Evolutionary conservation across 768 basidiomycete species (phyloP).

Genomic region (Daedaleopsis nitida): DNA sequence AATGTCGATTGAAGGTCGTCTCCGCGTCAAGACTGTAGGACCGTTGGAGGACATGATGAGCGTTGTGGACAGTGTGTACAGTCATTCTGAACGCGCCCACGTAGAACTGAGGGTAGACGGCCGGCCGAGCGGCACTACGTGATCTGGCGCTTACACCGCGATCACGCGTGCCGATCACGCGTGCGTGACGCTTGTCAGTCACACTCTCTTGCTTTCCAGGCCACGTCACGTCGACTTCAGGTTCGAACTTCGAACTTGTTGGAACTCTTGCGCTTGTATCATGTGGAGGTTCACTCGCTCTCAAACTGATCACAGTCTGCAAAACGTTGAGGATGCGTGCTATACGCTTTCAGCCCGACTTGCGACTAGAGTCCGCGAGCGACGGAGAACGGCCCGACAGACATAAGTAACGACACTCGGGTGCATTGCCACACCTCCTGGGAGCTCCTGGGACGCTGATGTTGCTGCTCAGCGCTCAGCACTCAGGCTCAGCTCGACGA

Average conservation of each 20-base stretch:
- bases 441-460: too few species aligned
- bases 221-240: neutral
- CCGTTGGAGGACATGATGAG: slow-evolving; percentile 24
- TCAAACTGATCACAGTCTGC: too few species aligned
- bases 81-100: slow-evolving; percentile 8
- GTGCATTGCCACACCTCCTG: too few species aligned
- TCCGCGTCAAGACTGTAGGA: slow-evolving; percentile 31
- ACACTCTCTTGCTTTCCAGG: neutral
- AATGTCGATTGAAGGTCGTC: slow-evolving; percentile 61
- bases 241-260: neutral
- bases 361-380: too few species aligned
- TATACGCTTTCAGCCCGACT: too few species aligned
- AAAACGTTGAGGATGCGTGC: too few species aligned
- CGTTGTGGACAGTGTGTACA: slow-evolving; percentile 4
- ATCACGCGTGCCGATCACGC: slow-evolving; percentile 10
- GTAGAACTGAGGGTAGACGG: slow-evolving; percentile 13
- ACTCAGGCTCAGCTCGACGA: too few species aligned
- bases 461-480: too few species aligned
- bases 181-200: slow-evolving; percentile 9
- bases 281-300: too few species aligned
- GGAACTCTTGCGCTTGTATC: too few species aligned
- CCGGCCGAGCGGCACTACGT: slow-evolving; percentile 15
- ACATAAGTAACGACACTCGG: too few species aligned
- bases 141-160: slow-evolving; percentile 5
- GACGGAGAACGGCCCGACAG: too few species aligned